Percentiles rank a stretch among this genome's conserved stretches.
phyloP scores from a whole-genome alignment of 257 asterid genomes.

The Scutellaria baicalensis region DNA sequence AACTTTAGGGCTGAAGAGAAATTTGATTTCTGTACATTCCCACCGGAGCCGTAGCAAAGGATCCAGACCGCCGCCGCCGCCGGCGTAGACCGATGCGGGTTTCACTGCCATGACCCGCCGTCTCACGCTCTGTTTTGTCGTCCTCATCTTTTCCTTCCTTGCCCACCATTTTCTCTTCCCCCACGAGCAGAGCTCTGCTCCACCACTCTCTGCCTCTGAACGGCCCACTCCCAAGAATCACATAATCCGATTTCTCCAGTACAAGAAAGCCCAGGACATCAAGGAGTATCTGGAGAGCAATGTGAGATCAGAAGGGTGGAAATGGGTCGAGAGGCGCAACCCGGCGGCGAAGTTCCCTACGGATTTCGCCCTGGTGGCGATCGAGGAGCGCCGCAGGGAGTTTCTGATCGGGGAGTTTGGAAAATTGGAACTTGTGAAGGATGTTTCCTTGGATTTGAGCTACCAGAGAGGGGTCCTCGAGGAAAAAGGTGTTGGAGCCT shows the following conservation, averaged over 20 bases:
- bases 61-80: not conserved
- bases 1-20: no score
- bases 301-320: constrained; percentile 69
- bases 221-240: constrained; percentile 33
- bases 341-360: constrained; percentile 80
- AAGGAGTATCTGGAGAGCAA: constrained; percentile 54
- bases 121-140: constrained; percentile 14
- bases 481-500: constrained; percentile 41
- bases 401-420: constrained; percentile 51
- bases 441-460: constrained; percentile 77
- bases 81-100: constrained; percentile 25
- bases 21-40: not conserved
- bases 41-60: not conserved
- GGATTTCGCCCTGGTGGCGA: constrained; percentile 77
- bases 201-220: constrained; percentile 5
- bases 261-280: constrained; percentile 48
- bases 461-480: constrained; percentile 64
- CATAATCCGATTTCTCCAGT: constrained; percentile 62
- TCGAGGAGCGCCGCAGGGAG: constrained; percentile 48
- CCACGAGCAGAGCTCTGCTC: not conserved
- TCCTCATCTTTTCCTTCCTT: constrained; percentile 17
- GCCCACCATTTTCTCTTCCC: constrained; percentile 14
- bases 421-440: constrained; percentile 77
- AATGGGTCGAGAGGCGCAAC: constrained; percentile 82
- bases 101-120: constrained; percentile 35